A percentile compares a stretch with the other conserved stretches of the same genome.
Conservation (phyloP, 2,329 filamentous ascomycete genomes). For the Pseudopithomyces maydicus region DNA sequence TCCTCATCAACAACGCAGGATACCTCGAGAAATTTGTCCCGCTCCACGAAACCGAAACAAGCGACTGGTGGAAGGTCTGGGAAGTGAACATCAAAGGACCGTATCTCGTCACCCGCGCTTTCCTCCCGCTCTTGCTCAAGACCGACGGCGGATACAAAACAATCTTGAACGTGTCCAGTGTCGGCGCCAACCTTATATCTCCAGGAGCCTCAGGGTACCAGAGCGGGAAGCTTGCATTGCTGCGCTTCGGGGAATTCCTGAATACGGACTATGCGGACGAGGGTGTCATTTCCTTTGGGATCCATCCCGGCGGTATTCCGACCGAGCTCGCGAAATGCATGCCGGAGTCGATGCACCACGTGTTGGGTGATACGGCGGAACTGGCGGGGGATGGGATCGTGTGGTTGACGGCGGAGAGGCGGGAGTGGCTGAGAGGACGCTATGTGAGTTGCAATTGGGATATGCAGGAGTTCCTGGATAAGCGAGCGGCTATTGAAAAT, state of each 20-base stretch:
- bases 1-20: background rate
- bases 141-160: slow-evolving; percentile 23
- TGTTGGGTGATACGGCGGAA: slow-evolving; percentile 5
- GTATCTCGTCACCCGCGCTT: slow-evolving; percentile 50
- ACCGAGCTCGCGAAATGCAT: background rate
- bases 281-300: slow-evolving; percentile 13
- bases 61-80: slow-evolving; percentile 49
- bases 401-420: slow-evolving; percentile 26
- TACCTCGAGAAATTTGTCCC: background rate
- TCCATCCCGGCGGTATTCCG: slow-evolving; percentile 19
- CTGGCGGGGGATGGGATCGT: slow-evolving; percentile 21
- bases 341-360: background rate
- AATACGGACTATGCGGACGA: slow-evolving; percentile 42
- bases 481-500: slow-evolving; percentile 27
- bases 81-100: slow-evolving; percentile 55
- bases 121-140: slow-evolving; percentile 47
- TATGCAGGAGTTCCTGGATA: slow-evolving; percentile 23
- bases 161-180: slow-evolving; percentile 53
- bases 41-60: background rate
- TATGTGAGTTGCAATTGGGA: slow-evolving; percentile 33
- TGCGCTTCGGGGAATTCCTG: slow-evolving; percentile 55
- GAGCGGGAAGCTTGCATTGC: slow-evolving; percentile 54
- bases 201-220: slow-evolving; percentile 46
- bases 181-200: slow-evolving; percentile 43
- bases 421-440: slow-evolving; percentile 28